phyloP scores from a whole-genome alignment of 495 filamentous ascomycete genomes.

The Rusavskia elegans region DNA sequence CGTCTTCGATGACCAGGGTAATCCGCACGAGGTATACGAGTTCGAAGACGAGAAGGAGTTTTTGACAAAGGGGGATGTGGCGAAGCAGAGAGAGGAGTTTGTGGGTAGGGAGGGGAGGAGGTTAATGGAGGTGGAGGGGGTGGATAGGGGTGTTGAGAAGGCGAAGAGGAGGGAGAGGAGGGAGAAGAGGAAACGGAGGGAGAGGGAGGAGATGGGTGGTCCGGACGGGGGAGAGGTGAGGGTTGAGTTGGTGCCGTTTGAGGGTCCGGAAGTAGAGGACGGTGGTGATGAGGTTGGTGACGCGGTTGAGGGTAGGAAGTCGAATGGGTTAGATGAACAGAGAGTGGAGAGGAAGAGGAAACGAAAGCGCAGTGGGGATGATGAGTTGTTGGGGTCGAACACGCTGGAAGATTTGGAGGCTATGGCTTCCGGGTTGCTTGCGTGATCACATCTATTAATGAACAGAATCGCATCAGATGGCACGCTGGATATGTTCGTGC shows the following conservation, averaged over 20 bases:
- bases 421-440: conserved; percentile 68
- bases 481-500: no score
- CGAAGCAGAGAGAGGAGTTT: conserved; percentile 60
- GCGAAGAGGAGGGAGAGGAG: conserved; percentile 73
- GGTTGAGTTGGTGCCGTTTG: conserved; percentile 28
- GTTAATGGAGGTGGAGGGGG: conserved; percentile 61
- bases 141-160: conserved; percentile 66
- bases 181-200: conserved; percentile 67
- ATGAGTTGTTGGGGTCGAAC: conserved; percentile 47
- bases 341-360: conserved; percentile 20
- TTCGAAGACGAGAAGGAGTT: conserved; percentile 73
- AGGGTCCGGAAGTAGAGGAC: conserved; percentile 16
- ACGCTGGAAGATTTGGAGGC: conserved; percentile 83
- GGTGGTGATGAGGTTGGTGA: conserved; percentile 12
- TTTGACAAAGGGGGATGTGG: conserved; percentile 51
- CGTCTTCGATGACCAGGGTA: conserved; percentile 85
- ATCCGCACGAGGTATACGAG: conserved; percentile 69
- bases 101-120: conserved; percentile 53
- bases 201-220: conserved; percentile 30
- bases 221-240: conserved; percentile 12
- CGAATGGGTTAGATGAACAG: not conserved
- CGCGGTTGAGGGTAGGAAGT: conserved; percentile 5
- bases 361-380: conserved; percentile 31
- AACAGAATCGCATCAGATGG: no score
- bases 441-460: conserved; percentile 4